Percentiles rank a stretch among this genome's conserved stretches.
phyloP scores from a whole-genome alignment of 192 early-diverging fungal species.

The Coemansia sp. region DNA sequence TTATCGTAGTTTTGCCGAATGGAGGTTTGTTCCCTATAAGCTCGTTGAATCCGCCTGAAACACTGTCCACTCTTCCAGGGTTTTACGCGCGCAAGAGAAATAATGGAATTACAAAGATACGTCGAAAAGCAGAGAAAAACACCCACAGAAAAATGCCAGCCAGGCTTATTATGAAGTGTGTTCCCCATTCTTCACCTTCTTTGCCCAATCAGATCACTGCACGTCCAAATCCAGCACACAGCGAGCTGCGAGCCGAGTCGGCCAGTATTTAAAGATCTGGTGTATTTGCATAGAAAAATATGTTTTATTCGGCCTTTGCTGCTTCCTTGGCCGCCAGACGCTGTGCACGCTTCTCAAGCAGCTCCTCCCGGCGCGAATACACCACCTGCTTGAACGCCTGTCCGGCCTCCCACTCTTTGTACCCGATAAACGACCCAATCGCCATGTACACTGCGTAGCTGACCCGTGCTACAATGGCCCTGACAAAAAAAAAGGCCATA shows the following conservation, averaged over 20 bases:
- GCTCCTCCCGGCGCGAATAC: constrained; percentile 25
- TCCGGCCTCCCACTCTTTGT: constrained; percentile 24
- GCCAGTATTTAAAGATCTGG: background rate
- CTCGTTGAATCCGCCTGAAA: no score
- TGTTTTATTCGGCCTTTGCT: background rate
- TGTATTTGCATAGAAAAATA: background rate
- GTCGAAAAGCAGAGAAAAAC: no score
- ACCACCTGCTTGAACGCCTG: constrained; percentile 22
- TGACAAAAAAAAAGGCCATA: no score
- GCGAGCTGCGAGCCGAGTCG: background rate
- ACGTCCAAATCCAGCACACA: background rate
- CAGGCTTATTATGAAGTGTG: no score
- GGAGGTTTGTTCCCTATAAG: no score
- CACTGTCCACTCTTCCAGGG: no score
- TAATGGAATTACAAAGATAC: no score
- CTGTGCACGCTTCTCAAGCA: constrained; percentile 41
- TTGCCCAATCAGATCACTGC: constrained; percentile 1
- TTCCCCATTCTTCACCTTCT: background rate
- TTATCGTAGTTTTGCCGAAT: no score
- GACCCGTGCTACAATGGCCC: constrained; percentile 29
- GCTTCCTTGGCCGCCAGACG: constrained; percentile 16
- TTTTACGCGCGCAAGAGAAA: no score
- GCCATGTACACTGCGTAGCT: constrained; percentile 34
- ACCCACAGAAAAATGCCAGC: no score
- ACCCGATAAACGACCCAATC: constrained; percentile 26